Base-by-base conservation (phyloP, 2,329 filamentous ascomycete genomes). In the Ophiosphaerella narmari region DNA sequence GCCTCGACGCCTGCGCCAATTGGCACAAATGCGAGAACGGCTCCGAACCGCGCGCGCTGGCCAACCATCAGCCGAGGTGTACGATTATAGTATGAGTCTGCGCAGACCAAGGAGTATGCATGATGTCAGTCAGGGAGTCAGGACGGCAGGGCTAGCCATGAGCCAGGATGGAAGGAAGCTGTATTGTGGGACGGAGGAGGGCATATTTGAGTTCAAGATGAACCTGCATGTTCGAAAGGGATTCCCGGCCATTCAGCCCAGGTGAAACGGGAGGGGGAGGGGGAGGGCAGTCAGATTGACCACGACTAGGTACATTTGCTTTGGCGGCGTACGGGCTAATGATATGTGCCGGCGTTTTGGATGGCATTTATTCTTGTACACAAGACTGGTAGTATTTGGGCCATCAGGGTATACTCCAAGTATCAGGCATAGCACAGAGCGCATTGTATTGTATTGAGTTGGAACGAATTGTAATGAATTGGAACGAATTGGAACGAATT, bases 181-280 rank as follows among this genome's bases (percentile, higher is more conserved):
- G 32, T 80, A 77, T 63, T 77, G 73, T 32, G 77, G 75, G 5
- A 77, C 74, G 31, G 86, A 90, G 66, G 85, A 89, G 59, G 89
- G 89, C 48, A 87, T 92, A 46, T 90, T 90, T 63, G 87, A 91
- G 73, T 84, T 90, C 61, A 81, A 80, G 31, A 80, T 92, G 57
- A 86, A 90, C 66, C 62, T 86, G 14, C 78, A 82, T 41, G 79
- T 76, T 48, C 79, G 89, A 52, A 88, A 85, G 70, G 70, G 66
- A 35, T 75, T 72, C 53, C 73, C 75, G 5, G 73, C 73, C 31
- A 63, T 77, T 33, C 67, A 70, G 36, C 70, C 71, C 21, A 63
- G 72, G 36, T 76, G 59, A 70, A 31, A 26, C 13, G 21, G 18
- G 34, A n/a, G 34, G n/a, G n/a, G 8, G 3, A 9, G 8, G n/a